Evolutionary conservation across 1,284 basidiomycete genomes (phyloP), one percentile per base, ranked within the genome.

Genomic region (Ustilago sp.): DNA sequence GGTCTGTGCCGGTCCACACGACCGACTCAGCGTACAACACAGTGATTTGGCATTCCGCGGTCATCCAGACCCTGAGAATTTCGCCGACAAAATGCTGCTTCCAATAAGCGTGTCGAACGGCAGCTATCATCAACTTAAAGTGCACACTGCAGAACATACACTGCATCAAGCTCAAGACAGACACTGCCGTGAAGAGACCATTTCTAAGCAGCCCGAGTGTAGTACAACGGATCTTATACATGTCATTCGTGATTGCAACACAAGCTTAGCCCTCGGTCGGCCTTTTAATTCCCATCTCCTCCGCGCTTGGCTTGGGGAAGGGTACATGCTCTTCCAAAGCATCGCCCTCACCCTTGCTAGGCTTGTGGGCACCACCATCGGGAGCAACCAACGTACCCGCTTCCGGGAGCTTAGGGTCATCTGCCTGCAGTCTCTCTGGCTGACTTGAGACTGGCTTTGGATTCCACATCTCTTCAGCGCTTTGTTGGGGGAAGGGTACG

Each of bases 221-320:
- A 28, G 23, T 28, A 45, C 43, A 19, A n/a, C 19, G 43, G 17
- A 7, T 11, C 36, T 45, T 8, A 11, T 19, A 45, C 7, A 45
- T 17, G n/a, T 45, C 8, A 6, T 19, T 4, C 39, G 19, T 45
- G 11, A 19, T 45, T 45, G 13, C 43, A 45, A 19, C 2, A 13
- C 15, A 41, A 45, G n/a, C 19, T 43, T 15, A 45, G 15, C 48
- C 48, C 34, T 45, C 43, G 36, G 34, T 51, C 2, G 53, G 59
- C 59, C 54, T 57, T 23, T 59, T 61, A 8, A 43, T 59, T 4
- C 55, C 63, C 63, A 66, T 66, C 54, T 68, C 59, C 12, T 56
- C 48, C 8, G 65, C 54, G 7, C 32, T 34, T 31, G 65, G 65
- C 31, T 45, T 58, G 15, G 65, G 64, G 45, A 67, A 60, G 2